Conservation (phyloP, 306 rosid species). For the Quercus berberidifolia region DNA sequence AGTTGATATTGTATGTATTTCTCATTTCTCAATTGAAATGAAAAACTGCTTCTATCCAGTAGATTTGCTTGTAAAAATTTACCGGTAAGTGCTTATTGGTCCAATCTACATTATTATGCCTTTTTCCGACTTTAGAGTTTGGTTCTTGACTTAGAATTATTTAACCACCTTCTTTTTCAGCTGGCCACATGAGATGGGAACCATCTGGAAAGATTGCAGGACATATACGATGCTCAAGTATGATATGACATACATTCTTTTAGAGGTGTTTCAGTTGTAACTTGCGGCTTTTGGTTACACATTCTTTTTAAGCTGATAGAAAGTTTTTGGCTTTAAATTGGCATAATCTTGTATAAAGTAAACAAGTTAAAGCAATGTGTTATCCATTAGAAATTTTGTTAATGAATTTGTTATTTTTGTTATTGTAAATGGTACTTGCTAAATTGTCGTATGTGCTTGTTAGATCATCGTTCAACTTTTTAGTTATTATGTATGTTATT, state of each 20-base stretch:
- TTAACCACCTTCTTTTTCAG: background rate
- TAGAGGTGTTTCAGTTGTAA: background rate
- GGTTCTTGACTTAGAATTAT: background rate
- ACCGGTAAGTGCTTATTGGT: background rate
- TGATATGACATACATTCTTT: background rate
- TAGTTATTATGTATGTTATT: background rate
- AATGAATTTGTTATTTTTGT: background rate
- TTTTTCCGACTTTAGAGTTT: background rate
- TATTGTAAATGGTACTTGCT: background rate
- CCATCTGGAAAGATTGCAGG: constrained; percentile 8
- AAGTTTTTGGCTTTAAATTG: background rate
- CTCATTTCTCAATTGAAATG: background rate
- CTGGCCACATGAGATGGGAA: constrained; percentile 22
- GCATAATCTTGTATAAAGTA: background rate
- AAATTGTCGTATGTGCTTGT: background rate
- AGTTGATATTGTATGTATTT: background rate
- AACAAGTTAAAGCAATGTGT: background rate
- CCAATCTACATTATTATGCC: background rate
- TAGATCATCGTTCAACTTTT: too few species aligned
- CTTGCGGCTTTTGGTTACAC: background rate
- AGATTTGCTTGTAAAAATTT: background rate
- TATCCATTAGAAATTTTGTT: background rate
- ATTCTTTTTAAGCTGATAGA: background rate
- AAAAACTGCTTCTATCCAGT: background rate
- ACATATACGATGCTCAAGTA: background rate